Evolutionary conservation across 192 early-diverging fungal genomes (phyloP), one percentile per base, ranked within the genome.

Genomic region (Thoreauomyces humboldtii): DNA sequence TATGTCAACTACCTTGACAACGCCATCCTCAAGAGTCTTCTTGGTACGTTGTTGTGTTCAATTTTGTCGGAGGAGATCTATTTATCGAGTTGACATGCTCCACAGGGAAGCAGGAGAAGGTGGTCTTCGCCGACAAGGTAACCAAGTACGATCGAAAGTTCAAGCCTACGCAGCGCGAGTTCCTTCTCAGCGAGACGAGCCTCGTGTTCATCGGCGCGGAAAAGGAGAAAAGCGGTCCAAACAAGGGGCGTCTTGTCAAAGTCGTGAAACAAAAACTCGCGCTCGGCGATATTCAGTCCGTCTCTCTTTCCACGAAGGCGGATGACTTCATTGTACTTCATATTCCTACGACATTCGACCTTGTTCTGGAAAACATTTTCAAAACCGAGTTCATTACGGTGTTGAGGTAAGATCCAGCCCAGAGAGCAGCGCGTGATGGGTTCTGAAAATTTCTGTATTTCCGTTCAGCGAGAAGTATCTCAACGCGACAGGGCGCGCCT

Each of bases 1-100:
- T 98, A 99, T 69, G 69, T 99, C 31, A 82, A 78, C 42, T 73
- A 72, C 27, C 58, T 84, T 37, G 78, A 82, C 61, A 83, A 86
- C 62, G 73, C 82, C 21, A 63, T 84, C 24, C 47, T 85, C 58
- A 86, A 85, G 52, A 34, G 59, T 7, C 64, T 86, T 29, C 70
- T 85, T 47, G 83, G 82, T 82, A 51, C 41, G 72, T 48, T 11
- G n/a, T 38, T 72, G 7, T 11, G 9, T 28, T 21, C 9, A 22
- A 27, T 70, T 14, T 24, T 67, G 22, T n/a, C n/a, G n/a, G n/a
- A n/a, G n/a, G 4, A 46, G n/a, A 2, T 6, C 25, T 14, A 22
- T 46, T 46, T 46, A n/a, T n/a, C n/a, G 9, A 9, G 38, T n/a
- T 9, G 11, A 41, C n/a, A 41, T 41, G 11, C 11, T 41, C 38